Base-by-base conservation (phyloP, 768 basidiomycete species). In the Termitomyces sp. region DNA sequence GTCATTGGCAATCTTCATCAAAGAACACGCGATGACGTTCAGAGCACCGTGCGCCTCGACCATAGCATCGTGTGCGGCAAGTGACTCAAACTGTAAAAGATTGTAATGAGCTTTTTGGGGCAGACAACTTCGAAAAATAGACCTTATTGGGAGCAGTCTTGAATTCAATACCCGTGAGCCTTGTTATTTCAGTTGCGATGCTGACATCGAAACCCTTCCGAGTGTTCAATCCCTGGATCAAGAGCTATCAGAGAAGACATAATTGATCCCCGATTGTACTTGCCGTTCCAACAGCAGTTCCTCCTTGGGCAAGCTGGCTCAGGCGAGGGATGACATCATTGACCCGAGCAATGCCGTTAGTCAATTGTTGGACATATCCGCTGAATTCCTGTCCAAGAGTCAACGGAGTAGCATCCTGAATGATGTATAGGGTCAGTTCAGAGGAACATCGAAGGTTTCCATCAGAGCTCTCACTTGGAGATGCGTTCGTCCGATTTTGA, bases 1-100 rank as follows among this genome's bases (percentile, higher is more conserved):
- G 66, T 99, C 97, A 68, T 99, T 98, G 46, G 96, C 96, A 65
- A 99, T 98, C 81, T 99, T 99, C 94, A 98, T 97, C 61, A 98
- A 75, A 9, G 94, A 97, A 68, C 89, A 91, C n/a, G 97, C 97
- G 52, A 99, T 71, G 41, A 91, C 90, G 72, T 98, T 98, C 60
- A 99, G 82, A 15, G 95, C 96, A 52, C 97, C 97, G 55, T 98
- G 96, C 10, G 94, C 85, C 74, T 99, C 97, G 20, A 98, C 93
- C 53, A 99, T 84, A 6, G 97, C 97, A 70, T 99, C 97, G 70
- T 99, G 97, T n/a, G 91, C 79, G 20, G 97, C 97, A 58, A 98
- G 84, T 9, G 97, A 95, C 72, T 98, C 97, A 63, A 99, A 99
- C 94, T 97, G 57, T 3, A 31, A 43, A 53, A 23, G 44, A 52